A percentile compares a stretch with the other conserved stretches of the same genome.
Evolutionary conservation across 805 yeast species (phyloP).

Genomic region (Wickerhamiella kazuoi): DNA sequence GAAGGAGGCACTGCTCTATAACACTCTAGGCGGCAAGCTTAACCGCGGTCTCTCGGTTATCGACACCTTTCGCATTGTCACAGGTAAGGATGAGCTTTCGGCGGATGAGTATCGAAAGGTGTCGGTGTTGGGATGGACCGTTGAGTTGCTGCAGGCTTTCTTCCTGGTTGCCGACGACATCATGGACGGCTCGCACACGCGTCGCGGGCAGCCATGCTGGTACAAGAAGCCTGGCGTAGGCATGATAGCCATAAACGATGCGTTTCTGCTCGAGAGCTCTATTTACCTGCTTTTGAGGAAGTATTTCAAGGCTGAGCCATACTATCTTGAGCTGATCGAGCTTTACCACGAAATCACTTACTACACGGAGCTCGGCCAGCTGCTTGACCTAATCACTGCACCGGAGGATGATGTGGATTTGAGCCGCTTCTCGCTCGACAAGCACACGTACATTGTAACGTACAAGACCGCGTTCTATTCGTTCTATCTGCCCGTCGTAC

Average conservation of each 20-base stretch:
- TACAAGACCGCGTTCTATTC: slow-evolving; percentile 96
- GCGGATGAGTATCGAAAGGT: slow-evolving; percentile 62
- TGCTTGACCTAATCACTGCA: slow-evolving; percentile 87
- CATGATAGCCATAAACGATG: slow-evolving; percentile 90
- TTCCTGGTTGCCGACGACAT: slow-evolving; percentile 96
- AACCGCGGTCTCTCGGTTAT: slow-evolving; percentile 93
- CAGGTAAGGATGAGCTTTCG: slow-evolving; percentile 43
- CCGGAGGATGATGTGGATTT: slow-evolving; percentile 91
- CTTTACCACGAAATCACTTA: slow-evolving; percentile 93
- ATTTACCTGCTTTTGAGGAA: slow-evolving; percentile 78
- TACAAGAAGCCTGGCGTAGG: slow-evolving; percentile 62
- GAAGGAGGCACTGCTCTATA: slow-evolving; percentile 48
- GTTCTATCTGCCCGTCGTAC: slow-evolving; percentile 91
- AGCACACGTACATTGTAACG: slow-evolving; percentile 88
- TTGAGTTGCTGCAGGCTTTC: slow-evolving; percentile 88
- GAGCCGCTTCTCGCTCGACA: slow-evolving; percentile 64
- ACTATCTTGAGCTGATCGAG: slow-evolving; percentile 80
- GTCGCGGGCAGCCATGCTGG: slow-evolving; percentile 99
- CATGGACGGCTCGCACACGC: slow-evolving; percentile 92
- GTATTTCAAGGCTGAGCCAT: slow-evolving; percentile 64
- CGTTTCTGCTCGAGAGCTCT: slow-evolving; percentile 92
- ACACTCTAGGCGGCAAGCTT: slow-evolving; percentile 91
- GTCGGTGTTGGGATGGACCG: slow-evolving; percentile 86
- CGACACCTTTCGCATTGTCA: slow-evolving; percentile 74
- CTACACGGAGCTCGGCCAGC: slow-evolving; percentile 95